Conservation (phyloP, 129 eudicot species). For the Centella asiatica region DNA sequence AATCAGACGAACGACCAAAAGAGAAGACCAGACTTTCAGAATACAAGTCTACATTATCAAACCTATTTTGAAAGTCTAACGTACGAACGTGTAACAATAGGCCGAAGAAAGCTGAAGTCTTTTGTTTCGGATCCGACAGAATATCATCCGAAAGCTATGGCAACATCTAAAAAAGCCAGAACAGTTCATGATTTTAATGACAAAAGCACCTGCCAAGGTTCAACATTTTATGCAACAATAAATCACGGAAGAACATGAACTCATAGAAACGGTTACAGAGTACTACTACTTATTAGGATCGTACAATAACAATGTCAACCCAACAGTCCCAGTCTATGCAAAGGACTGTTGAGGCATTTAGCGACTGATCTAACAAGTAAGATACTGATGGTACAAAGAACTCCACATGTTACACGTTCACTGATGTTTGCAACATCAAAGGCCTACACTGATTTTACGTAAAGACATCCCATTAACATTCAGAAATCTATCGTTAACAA, state of each 20-base stretch:
- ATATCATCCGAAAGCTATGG: background rate
- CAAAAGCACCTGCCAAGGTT: background rate
- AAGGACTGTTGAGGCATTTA: conserved; percentile 13
- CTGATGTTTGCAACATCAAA: conserved; percentile 10
- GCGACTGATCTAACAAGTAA: conserved; percentile 18
- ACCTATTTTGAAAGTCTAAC: no score
- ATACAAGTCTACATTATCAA: no score
- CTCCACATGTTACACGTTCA: conserved; percentile 20
- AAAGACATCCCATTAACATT: conserved; percentile 27
- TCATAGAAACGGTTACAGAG: background rate
- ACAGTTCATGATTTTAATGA: no score
- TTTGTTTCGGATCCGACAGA: background rate
- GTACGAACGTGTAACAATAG: no score
- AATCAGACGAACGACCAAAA: no score
- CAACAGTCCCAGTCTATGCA: conserved; percentile 24
- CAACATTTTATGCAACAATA: background rate
- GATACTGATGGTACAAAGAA: conserved; percentile 26
- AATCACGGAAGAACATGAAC: background rate
- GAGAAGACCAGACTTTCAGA: no score
- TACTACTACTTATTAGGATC: background rate
- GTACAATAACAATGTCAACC: conserved; percentile 6
- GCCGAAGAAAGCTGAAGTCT: no score
- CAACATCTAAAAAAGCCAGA: background rate
- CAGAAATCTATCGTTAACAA: conserved; percentile 26
- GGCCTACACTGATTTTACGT: conserved; percentile 38